Percentiles rank a stretch among this genome's conserved stretches.
These are phyloP conservation scores for Rubia yunnanensis DNA, from an alignment of 257 asterid genomes.

Conservation along the genomic window DNA sequence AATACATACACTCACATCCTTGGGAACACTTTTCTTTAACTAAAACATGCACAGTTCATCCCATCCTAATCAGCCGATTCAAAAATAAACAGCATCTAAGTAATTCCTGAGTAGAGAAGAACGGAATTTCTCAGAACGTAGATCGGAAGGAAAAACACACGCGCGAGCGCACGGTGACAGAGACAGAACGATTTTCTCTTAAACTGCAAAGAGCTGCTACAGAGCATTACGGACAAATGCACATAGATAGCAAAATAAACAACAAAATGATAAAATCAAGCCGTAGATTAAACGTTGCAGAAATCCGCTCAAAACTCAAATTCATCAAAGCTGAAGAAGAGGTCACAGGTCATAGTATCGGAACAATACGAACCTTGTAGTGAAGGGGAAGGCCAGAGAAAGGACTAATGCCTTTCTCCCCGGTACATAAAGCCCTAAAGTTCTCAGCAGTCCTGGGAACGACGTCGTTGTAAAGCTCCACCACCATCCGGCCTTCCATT, in stretches of 20 bases:
- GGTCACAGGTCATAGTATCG: background rate
- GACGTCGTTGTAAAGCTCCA: slow-evolving; percentile 65
- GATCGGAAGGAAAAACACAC: background rate
- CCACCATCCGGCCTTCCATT: slow-evolving; percentile 77
- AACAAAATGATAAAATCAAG: background rate
- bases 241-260: background rate
- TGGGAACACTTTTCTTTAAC: background rate
- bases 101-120: background rate
- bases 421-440: slow-evolving; percentile 40
- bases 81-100: background rate
- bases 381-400: slow-evolving; percentile 31
- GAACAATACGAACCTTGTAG: slow-evolving; percentile 21
- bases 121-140: background rate
- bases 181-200: background rate
- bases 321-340: background rate
- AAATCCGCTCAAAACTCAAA: background rate
- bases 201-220: background rate
- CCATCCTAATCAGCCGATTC: background rate
- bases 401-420: slow-evolving; percentile 30
- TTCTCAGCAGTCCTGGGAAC: slow-evolving; percentile 77
- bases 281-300: background rate
- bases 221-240: background rate
- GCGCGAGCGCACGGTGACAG: too few relatives aligned
- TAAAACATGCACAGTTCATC: background rate
- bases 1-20: background rate